Base-by-base conservation (phyloP, 345 rosid genomes). In the Eucalyptus fibrosa region DNA sequence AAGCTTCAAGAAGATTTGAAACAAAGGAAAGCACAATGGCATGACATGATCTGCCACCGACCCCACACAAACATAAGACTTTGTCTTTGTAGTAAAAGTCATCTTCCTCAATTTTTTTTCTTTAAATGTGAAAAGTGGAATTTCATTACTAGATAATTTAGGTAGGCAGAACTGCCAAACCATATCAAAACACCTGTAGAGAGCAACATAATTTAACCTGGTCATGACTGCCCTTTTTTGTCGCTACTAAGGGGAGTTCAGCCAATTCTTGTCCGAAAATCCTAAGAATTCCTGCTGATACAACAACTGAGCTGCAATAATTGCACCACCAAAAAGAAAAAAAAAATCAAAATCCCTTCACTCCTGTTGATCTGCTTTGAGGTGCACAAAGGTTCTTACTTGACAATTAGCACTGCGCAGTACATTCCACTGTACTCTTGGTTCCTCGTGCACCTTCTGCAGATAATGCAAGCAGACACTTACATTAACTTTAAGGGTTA, bases 391-490 rank as follows among this genome's bases (percentile, higher is more conserved):
- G 34, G 59, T 62, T 50, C 88, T 82, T 90, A 94, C 95, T 93
- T 92, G 90, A 94, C 93, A 72, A 91, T 86, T 87, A 94, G 91
- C 40, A 94, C 91, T 7, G 95, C 95, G 51, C 94, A 94, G 89
- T 94, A 91, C 95, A 94, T 93, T 87, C 95, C 95, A 6, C 95
- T 83, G 19, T 92, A 91, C 34, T 94, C 95, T 50, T 94, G 95
- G 44, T 92, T 92, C 88, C 92, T 89, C 32, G 89, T 82, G 86
- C 89, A 90, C 92, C 91, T 90, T 17, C 95, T 94, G 87, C 50
- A 90, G 69, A 89, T 55, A 82, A 44, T 8, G 44, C n/a, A 82
- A 34, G 23, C 21, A 42, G 21, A 49, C 47, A 14, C 30, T 12
- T 42, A 11, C 15, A 53, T 34, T 86, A 86, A 23, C 59, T 49